Base-by-base conservation (phyloP, 768 basidiomycete genomes). In the Pisolithus sp. region DNA sequence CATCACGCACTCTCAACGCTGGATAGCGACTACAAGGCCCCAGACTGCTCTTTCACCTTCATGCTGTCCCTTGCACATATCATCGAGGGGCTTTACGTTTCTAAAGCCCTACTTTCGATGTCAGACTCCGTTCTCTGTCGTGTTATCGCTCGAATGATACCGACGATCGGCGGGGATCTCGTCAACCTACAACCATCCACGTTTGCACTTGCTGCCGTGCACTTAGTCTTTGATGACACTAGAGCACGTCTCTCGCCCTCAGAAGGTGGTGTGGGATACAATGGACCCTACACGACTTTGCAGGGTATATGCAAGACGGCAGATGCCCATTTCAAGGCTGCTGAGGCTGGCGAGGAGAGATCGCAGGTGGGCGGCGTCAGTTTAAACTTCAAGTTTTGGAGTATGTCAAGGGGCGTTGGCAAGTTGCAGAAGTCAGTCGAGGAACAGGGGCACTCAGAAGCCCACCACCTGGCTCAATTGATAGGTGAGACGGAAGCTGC, bases 191-290 rank as follows among this genome's bases (percentile, higher is more conserved):
- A 85, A 55, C 82, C 83, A 0, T 66, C 82, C 4, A 65, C 83
- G 2, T 83, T 82, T 61, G 68, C 74, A 5, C 68, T 85, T 17
- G 73, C 72, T 3, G 70, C 68, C 20, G 69, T 81, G 1, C 82
- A 85, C 56, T 60, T 84, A 44, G 71, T 85, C 26, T 82, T 83
- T 49, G 81, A 85, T 43, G 83, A 85, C 59, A 79, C 80, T n/a
- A 75, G 81, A 38, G 83, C 83, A 23, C 72, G 82, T 3, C 62
- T 80, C 38, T 57, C 77, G 4, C 77, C 81, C 0, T 63, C 68
- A 43, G 68, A 81, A 51, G 83, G 83, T 4, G 83, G 83, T 2
- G 69, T 86, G n/a, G 83, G 82, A 24, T 86, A 84, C 59, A 60
- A 64, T 30, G 81, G 82, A 9, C 66, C 70, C 1, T 85, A 80